These are phyloP conservation scores for Yamadazyma blattariae DNA, from an alignment of 1,139 yeast genomes.

Conservation along the genomic window DNA sequence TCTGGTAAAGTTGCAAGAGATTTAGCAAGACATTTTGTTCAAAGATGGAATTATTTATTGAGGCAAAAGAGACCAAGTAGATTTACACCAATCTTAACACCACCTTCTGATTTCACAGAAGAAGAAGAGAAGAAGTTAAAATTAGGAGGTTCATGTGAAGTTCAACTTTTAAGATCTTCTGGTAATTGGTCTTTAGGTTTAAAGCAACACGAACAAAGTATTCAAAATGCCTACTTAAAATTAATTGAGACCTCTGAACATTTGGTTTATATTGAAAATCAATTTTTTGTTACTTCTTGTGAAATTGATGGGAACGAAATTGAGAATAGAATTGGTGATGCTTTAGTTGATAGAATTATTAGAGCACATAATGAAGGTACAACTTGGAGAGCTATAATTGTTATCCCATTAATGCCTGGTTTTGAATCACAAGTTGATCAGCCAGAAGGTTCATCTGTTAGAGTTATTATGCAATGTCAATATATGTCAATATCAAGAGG, in stretches of 20 bases:
- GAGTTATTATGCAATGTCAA: constrained; percentile 97
- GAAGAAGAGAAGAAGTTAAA: constrained; percentile 66
- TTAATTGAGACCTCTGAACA: constrained; percentile 90
- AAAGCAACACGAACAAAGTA: constrained; percentile 80
- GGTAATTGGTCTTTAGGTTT: constrained; percentile 93
- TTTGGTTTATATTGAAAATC: constrained; percentile 91
- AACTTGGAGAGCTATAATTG: constrained; percentile 84
- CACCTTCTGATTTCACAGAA: constrained; percentile 83
- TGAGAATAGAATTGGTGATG: constrained; percentile 92
- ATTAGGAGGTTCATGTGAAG: constrained; percentile 84
- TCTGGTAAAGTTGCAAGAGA: constrained; percentile 97
- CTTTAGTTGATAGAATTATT: constrained; percentile 89
- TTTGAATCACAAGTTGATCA: constrained; percentile 92
- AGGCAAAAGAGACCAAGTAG: constrained; percentile 95
- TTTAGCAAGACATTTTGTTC: constrained; percentile 89
- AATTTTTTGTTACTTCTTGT: constrained; percentile 87
- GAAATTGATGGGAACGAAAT: constrained; percentile 82
- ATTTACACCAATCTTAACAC: constrained; percentile 85
- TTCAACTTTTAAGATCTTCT: constrained; percentile 84
- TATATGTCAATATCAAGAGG: constrained; percentile 93
- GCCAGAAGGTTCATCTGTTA: constrained; percentile 89
- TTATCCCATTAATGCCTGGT: constrained; percentile 97
- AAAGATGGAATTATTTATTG: constrained; percentile 92
- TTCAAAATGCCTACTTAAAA: constrained; percentile 88
- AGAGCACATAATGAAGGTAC: constrained; percentile 78